Evolutionary conservation across 257 asterid genomes (phyloP).

Genomic region (Solanum tacnaense): DNA sequence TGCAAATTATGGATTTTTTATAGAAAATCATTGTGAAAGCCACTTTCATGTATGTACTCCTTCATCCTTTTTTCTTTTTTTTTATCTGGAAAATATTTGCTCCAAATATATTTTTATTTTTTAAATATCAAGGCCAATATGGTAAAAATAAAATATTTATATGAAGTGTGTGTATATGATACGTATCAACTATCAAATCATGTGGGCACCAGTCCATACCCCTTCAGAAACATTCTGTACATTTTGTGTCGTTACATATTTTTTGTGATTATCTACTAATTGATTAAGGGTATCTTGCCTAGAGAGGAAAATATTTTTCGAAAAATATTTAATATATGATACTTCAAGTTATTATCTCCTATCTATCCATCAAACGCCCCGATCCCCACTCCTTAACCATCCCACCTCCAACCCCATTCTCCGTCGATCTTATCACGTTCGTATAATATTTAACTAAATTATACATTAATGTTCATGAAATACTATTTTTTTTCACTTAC

Average conservation of each 20-base stretch:
- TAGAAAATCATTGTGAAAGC: not conserved
- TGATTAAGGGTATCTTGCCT: not conserved
- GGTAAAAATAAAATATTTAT: not conserved
- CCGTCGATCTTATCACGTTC: not conserved
- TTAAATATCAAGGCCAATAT: not conserved
- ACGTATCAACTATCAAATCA: not conserved
- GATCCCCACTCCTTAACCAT: not conserved
- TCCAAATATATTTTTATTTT: not conserved
- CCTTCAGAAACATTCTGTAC: constrained; percentile 38
- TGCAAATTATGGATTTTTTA: not conserved
- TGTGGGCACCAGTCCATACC: constrained; percentile 22
- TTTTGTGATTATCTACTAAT: not conserved
- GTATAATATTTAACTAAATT: not conserved
- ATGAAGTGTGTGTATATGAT: not conserved
- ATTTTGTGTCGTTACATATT: not conserved
- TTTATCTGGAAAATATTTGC: not conserved
- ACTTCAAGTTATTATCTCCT: not conserved
- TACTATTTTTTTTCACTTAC: not conserved
- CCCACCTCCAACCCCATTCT: not conserved
- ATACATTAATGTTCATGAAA: not conserved
- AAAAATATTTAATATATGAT: not conserved
- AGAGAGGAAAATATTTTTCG: not conserved
- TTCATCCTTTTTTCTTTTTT: not conserved
- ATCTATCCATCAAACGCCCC: not conserved
- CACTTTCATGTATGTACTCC: not conserved